Base-by-base conservation (phyloP, 2,329 filamentous ascomycete species). In the Clarireedia monteithiana region DNA sequence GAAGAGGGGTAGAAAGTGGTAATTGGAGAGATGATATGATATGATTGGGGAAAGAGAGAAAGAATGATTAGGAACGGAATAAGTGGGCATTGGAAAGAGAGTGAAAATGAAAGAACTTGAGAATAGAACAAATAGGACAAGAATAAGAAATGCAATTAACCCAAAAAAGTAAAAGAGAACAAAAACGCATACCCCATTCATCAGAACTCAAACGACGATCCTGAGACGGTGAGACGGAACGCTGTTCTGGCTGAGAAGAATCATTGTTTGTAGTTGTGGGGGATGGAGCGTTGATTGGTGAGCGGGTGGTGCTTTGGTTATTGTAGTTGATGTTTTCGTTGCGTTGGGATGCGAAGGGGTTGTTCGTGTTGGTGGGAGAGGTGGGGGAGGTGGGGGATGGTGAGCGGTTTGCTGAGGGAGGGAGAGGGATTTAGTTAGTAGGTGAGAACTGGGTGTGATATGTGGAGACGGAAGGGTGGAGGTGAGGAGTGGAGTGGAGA, bases 131-230 rank as follows among this genome's bases (percentile, higher is more conserved):
- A 20, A 20, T 3, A 20, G 2, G 20, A 20, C 20, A 20, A 20
- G 20, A 20, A 20, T 1, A 20, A 20, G 20, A 20, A 20, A 20
- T 20, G 20, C 20, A 20, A 20, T 20, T 20, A 3, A 20, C 20
- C 20, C 20, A 2, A 20, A 20, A 20, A 20, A 20, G 0, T 3
- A 20, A 20, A 20, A 20, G 20, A 20, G 20, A 20, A 20, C 20
- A 17, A 55, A 50, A 36, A 26, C 14, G 46, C 48, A 34, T 49
- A 56, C 53, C 53, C 53, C 53, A 56, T 52, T 56, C 53, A 56
- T 56, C 53, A 30, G 53, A 56, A 52, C 53, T 56, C n/a, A 51
- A 39, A 26, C 53, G 39, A 26, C 53, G 48, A 39, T 56, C 53
- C 40, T 46, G 27, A 12, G 20, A 42, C 23, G 53, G 40, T 23